Conservation (phyloP, 2,329 filamentous ascomycete genomes). For the Chalaropsis thielavioides region DNA sequence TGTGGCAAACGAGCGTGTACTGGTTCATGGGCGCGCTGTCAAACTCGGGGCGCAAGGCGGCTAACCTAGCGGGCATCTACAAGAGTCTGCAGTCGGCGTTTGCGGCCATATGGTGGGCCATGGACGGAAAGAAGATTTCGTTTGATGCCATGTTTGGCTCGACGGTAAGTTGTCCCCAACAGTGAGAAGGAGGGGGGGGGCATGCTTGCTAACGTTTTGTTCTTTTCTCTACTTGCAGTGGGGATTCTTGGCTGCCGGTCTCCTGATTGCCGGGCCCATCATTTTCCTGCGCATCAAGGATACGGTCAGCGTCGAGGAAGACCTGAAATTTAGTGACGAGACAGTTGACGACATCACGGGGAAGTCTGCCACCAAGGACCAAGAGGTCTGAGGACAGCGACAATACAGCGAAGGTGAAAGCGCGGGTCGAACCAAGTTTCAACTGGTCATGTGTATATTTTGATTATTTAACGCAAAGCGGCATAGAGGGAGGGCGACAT, state of each 20-base stretch:
- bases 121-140: constrained; percentile 47
- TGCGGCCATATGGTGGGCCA: constrained; percentile 57
- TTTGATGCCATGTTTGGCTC: constrained; percentile 59
- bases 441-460: neutral
- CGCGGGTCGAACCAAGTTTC: neutral
- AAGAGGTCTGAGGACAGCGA: neutral
- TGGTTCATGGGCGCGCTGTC: constrained; percentile 90
- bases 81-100: constrained; percentile 77
- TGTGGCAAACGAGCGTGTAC: constrained; percentile 83
- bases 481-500: neutral
- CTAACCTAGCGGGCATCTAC: constrained; percentile 85
- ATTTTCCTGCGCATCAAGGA: constrained; percentile 70
- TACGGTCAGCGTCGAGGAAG: constrained; percentile 64
- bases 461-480: neutral
- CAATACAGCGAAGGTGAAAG: neutral
- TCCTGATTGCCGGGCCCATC: constrained; percentile 65
- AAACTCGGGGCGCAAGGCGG: constrained; percentile 82
- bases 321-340: constrained; percentile 75
- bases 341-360: constrained; percentile 53
- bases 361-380: neutral
- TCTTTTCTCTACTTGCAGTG: constrained; percentile 42
- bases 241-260: constrained; percentile 58
- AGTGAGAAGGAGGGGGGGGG: neutral
- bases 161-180: constrained; percentile 25
- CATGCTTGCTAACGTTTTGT: constrained; percentile 19